Evolutionary conservation across 495 filamentous ascomycete species (phyloP), one percentile per base, ranked within the genome.

Genomic region (Neurospora terricola): DNA sequence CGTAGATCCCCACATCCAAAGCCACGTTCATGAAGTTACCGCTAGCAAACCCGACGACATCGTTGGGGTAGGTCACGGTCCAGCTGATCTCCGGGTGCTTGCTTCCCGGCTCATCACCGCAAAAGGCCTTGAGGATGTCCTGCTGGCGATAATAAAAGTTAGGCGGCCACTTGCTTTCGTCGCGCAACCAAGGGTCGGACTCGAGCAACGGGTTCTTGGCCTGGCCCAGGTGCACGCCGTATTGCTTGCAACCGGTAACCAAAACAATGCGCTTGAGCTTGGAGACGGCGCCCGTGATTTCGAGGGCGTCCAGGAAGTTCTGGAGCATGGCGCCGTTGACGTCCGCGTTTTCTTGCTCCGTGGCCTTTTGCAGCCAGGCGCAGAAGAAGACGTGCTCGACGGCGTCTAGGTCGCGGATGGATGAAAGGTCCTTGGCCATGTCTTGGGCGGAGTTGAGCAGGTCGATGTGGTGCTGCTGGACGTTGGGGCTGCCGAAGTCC

Each of bases 1-100:
- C 84, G 74, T 89, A 89, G 30, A 89, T 76, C 0, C 82, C 87
- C 16, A 89, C 43, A 8, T 83, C 75, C 1, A 84, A 81, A 68
- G 83, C 81, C 21, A 89, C 80, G 73, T 88, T 89, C 87, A 89
- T 89, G 77, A 87, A 89, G 74, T 89, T 90, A 72, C 79, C 84
- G 45, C 77, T 76, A 4, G 82, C 81, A 45, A 80, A 80, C 3
- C 85, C 84, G 74, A 88, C 78, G 0, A 89, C 85, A 72, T 88
- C 87, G 74, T 88, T 84, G 12, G 85, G 87, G 71, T 88, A 86
- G 3, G 87, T 88, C 23, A 85, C 84, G 2, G 83, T 79, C 83
- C 81, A 84, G 18, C 69, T 69, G 80, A 83, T 83, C 48, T 83
- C 80, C 11, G 30, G 18, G 69, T 77, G 75, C 7, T 68, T 72